Conservation (phyloP, 1,284 basidiomycete species). For the Ustilago shanxiensis region DNA sequence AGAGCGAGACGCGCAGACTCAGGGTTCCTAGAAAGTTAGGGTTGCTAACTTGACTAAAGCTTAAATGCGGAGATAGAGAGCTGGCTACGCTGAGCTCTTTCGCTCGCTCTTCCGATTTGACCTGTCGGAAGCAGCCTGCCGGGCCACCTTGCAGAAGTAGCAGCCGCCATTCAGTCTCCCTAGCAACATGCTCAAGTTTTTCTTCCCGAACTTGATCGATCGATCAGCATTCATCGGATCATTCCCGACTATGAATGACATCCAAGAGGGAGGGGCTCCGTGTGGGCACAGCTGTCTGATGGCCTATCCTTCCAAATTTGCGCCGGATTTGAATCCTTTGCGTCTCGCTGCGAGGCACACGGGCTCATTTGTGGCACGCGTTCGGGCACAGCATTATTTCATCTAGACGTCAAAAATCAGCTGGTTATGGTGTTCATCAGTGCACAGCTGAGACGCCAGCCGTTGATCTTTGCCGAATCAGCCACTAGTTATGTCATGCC, state of each 20-base stretch:
- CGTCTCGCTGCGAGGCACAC: background rate
- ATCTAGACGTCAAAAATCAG: conserved; percentile 9
- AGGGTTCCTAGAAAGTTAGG: background rate
- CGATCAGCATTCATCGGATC: background rate
- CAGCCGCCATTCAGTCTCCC: background rate
- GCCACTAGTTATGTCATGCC: too few relatives aligned
- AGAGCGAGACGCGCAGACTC: background rate
- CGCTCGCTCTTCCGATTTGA: background rate
- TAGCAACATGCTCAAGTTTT: too few relatives aligned
- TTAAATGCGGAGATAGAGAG: background rate
- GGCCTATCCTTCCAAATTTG: too few relatives aligned
- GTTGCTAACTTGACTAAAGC: background rate
- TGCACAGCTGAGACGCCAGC: too few relatives aligned
- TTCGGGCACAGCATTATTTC: conserved; percentile 1
- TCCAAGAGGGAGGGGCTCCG: too few relatives aligned
- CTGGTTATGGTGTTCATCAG: background rate
- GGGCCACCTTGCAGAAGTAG: background rate
- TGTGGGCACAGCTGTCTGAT: too few relatives aligned
- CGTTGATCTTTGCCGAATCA: too few relatives aligned
- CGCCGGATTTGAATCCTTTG: too few relatives aligned
- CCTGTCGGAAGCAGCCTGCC: conserved; percentile 3
- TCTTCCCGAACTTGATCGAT: background rate
- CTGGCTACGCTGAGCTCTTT: too few relatives aligned
- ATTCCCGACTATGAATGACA: too few relatives aligned
- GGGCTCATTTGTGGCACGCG: background rate